These are phyloP conservation scores for Alternaria sp. DNA, from an alignment of 2,329 filamentous ascomycete species.

Conservation along the genomic window DNA sequence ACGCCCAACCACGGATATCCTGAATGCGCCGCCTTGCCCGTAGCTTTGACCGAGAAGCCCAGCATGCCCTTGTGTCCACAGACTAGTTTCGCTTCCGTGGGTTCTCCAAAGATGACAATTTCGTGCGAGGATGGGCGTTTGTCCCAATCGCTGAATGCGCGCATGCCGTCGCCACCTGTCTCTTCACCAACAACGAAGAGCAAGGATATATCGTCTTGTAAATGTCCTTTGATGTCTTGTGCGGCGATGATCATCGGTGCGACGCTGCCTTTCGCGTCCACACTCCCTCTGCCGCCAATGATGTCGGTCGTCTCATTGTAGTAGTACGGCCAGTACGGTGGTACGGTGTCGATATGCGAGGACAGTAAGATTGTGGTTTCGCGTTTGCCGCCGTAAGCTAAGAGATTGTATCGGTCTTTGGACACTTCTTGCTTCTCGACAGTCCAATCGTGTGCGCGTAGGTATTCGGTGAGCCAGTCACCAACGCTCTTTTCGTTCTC, in stretches of 20 bases:
- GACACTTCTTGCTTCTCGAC: slow-evolving; percentile 67
- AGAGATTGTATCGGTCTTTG: slow-evolving; percentile 74
- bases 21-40: slow-evolving; percentile 83
- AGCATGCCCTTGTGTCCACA: slow-evolving; percentile 91
- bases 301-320: slow-evolving; percentile 58
- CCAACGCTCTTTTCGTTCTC: slow-evolving; percentile 72
- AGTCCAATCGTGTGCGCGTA: slow-evolving; percentile 67
- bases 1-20: slow-evolving; percentile 92
- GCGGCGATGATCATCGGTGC: slow-evolving; percentile 79
- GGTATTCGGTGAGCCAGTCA: slow-evolving; percentile 72
- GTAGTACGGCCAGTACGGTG: slow-evolving; percentile 75
- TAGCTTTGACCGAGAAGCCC: slow-evolving; percentile 71
- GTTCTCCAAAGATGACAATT: slow-evolving; percentile 89
- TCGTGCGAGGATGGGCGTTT: slow-evolving; percentile 59
- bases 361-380: slow-evolving; percentile 71
- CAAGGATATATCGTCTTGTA: slow-evolving; percentile 58
- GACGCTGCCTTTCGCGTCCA: slow-evolving; percentile 68
- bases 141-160: slow-evolving; percentile 48
- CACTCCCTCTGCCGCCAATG: slow-evolving; percentile 77
- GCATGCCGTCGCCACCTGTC: slow-evolving; percentile 82
- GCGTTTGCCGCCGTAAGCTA: slow-evolving; percentile 68
- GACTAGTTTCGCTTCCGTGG: slow-evolving; percentile 86
- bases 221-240: slow-evolving; percentile 57
- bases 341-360: slow-evolving; percentile 80
- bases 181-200: slow-evolving; percentile 85